Conservation (phyloP, 371 early-diverging fungal species). For the Rhizomucor miehei region DNA sequence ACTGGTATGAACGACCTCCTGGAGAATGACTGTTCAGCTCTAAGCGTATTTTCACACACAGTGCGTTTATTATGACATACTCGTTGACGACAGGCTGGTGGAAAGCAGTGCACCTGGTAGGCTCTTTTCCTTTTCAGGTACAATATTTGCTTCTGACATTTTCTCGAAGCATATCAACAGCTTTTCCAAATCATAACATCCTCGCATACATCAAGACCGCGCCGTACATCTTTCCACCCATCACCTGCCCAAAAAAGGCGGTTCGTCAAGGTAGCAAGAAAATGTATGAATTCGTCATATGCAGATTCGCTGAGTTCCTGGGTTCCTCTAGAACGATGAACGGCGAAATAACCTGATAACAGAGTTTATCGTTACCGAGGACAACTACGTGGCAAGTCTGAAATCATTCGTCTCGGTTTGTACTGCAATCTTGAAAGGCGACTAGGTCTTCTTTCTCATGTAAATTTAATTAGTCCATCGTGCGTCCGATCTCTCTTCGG, state of each 20-base stretch:
- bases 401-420: slow-evolving; percentile 9
- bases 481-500: slow-evolving; percentile 22
- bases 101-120: neutral
- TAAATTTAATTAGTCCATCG: slow-evolving; percentile 21
- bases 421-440: too few species aligned
- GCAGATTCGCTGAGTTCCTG: neutral
- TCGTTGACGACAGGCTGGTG: slow-evolving; percentile 7
- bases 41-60: neutral
- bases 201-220: neutral
- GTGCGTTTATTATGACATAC: slow-evolving; percentile 13
- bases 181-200: slow-evolving; percentile 6
- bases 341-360: slow-evolving; percentile 25
- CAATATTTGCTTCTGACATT: neutral
- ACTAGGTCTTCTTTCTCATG: slow-evolving; percentile 6
- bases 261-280: slow-evolving; percentile 12
- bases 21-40: neutral
- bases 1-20: slow-evolving; percentile 2
- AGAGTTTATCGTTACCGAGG: slow-evolving; percentile 40
- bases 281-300: too few species aligned
- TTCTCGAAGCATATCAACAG: slow-evolving; percentile 3
- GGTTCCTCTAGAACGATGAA: slow-evolving; percentile 15
- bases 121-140: neutral
- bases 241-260: slow-evolving; percentile 8
- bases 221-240: slow-evolving; percentile 2
- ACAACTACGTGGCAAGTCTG: slow-evolving; percentile 39